These are phyloP conservation scores for Globisporangium cylindrosporum DNA, from an alignment of 352 stramenopile species.

Conservation along the genomic window DNA sequence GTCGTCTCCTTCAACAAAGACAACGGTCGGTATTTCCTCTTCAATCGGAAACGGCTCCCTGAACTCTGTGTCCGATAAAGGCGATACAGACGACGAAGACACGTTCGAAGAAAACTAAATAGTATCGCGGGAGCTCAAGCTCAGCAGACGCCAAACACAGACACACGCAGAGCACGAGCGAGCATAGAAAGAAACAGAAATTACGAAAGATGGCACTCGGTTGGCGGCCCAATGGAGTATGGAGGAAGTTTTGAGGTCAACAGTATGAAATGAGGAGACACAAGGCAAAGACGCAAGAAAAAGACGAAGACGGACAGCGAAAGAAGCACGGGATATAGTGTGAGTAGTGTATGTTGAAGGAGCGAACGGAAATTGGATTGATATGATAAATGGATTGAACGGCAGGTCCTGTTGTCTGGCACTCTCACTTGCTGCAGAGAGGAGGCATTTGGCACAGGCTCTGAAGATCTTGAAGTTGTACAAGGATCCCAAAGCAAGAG, in stretches of 20 bases:
- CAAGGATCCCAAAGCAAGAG: not conserved
- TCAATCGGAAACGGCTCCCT: conserved; percentile 6
- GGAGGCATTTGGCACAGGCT: not conserved
- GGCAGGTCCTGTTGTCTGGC: not conserved
- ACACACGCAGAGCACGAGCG: not conserved
- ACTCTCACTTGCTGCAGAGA: not conserved
- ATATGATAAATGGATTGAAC: conserved; percentile 17
- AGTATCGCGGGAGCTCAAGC: conserved; percentile 3
- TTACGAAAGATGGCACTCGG: conserved; percentile 1
- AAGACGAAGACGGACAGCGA: not conserved
- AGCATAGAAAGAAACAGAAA: conserved; percentile 9
- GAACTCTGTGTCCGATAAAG: not conserved
- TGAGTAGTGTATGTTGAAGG: conserved; percentile 14
- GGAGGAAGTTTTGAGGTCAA: conserved; percentile 17
- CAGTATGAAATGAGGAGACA: conserved; percentile 2
- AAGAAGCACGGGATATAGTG: conserved; percentile 8
- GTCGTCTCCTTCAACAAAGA: not conserved
- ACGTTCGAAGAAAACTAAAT: conserved; percentile 21
- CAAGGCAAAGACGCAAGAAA: conserved; percentile 3
- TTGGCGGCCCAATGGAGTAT: conserved; percentile 12
- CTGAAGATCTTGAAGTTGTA: not conserved
- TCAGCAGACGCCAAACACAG: not conserved
- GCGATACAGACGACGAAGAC: conserved; percentile 22
- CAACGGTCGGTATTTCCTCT: not conserved
- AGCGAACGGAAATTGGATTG: conserved; percentile 13